A percentile compares a stretch with the other conserved stretches of the same genome.
Conservation (phyloP, 75 land plant genomes). For the Pinus albicaulis region DNA sequence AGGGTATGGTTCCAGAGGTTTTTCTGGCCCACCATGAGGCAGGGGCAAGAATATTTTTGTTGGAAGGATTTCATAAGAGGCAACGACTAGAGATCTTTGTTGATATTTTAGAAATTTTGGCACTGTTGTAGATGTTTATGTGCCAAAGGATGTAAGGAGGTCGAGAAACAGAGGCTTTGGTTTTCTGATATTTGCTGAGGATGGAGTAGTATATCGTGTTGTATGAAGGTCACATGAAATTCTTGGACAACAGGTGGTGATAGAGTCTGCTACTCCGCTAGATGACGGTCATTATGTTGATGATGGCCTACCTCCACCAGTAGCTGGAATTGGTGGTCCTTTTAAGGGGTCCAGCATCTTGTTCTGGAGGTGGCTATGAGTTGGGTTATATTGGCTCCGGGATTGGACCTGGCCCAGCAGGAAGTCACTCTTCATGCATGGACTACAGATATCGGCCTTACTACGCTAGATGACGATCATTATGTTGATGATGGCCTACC, state of each 20-base stretch:
- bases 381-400: conserved; percentile 37
- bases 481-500: no score
- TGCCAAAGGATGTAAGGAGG: conserved; percentile 97
- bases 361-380: conserved; percentile 64
- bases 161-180: conserved; percentile 96
- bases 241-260: conserved; percentile 85
- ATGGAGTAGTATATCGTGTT: conserved; percentile 92
- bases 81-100: conserved; percentile 77
- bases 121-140: no score
- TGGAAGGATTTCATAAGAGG: conserved; percentile 96
- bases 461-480: no score
- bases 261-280: conserved; percentile 89
- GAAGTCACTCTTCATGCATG: conserved; percentile 39
- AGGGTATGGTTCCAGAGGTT: conserved; percentile 11
- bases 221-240: conserved; percentile 84
- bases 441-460: conserved; percentile 71
- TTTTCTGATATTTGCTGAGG: conserved; percentile 98
- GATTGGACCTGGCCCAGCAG: background rate
- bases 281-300: conserved; percentile 42
- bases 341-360: conserved; percentile 46
- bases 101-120: conserved; percentile 89
- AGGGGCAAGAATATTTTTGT: conserved; percentile 92
- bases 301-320: no score
- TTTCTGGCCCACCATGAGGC: conserved; percentile 37
- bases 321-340: no score